Evolutionary conservation across 78 protist species (phyloP).

Genomic region (Bigelowiella natans): DNA sequence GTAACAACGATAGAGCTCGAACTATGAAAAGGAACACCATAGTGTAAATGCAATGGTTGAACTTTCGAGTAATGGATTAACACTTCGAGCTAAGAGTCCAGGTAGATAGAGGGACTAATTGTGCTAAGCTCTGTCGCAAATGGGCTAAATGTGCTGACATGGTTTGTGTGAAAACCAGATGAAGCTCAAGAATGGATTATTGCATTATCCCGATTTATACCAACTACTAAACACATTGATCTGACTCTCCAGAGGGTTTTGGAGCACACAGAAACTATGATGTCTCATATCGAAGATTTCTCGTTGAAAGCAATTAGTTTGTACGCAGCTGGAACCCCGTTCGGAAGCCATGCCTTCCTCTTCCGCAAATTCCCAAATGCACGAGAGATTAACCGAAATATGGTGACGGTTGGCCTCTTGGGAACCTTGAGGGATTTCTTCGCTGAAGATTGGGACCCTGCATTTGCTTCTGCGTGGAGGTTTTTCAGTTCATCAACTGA

Average conservation of each 20-base stretch:
- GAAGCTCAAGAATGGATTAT: not conserved
- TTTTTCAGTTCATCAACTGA: no score
- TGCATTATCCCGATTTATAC: not conserved
- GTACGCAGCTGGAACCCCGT: not conserved
- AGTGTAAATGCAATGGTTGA: no score
- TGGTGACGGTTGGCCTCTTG: not conserved
- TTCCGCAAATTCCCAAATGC: not conserved
- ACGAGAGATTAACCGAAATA: no score
- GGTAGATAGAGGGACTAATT: no score
- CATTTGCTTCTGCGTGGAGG: not conserved
- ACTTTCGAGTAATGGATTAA: no score
- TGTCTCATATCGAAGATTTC: not conserved
- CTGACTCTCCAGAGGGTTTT: not conserved
- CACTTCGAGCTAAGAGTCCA: no score
- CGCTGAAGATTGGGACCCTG: not conserved
- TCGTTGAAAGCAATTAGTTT: not conserved
- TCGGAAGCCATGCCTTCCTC: not conserved
- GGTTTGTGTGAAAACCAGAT: no score
- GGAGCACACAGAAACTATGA: not conserved
- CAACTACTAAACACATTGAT: not conserved
- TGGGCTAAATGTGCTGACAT: no score
- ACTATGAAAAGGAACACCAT: no score
- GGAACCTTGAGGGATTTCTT: not conserved
- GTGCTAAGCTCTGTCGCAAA: no score
- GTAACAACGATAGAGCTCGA: no score